A percentile compares a stretch with the other conserved stretches of the same genome.
Evolutionary conservation across 1,139 yeast species (phyloP).

Genomic region (Arxiozyma bovina): DNA sequence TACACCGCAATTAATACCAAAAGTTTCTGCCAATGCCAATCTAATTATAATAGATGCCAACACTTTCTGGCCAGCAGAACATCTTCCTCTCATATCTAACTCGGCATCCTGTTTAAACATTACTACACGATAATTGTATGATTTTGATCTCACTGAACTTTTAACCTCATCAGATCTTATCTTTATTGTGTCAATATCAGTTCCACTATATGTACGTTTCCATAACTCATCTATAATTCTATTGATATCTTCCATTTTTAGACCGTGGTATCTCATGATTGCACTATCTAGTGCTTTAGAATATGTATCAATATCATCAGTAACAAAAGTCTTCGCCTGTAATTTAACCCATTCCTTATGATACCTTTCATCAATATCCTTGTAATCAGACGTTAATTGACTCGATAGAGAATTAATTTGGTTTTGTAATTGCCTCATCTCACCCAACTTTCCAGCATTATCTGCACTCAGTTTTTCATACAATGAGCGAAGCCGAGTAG

Average conservation of each 20-base stretch:
- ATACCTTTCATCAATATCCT: slow-evolving; percentile 54
- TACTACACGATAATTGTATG: slow-evolving; percentile 88
- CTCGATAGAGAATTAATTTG: slow-evolving; percentile 49
- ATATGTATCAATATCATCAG: slow-evolving; percentile 75
- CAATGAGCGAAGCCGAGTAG: slow-evolving; percentile 44
- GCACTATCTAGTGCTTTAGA: slow-evolving; percentile 85
- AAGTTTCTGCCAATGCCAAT: slow-evolving; percentile 88
- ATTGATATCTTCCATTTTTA: slow-evolving; percentile 91
- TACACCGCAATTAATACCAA: slow-evolving; percentile 90
- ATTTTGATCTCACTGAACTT: slow-evolving; percentile 47
- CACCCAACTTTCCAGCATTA: slow-evolving; percentile 76
- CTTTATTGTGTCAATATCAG: slow-evolving; percentile 87
- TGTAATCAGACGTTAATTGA: slow-evolving; percentile 65
- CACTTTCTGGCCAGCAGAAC: slow-evolving; percentile 97
- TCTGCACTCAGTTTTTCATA: slow-evolving; percentile 54
- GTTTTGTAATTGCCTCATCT: slow-evolving; percentile 70
- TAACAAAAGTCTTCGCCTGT: slow-evolving; percentile 70
- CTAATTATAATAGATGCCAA: slow-evolving; percentile 87
- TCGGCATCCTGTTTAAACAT: slow-evolving; percentile 91
- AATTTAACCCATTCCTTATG: slow-evolving; percentile 66
- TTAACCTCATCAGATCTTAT: slow-evolving; percentile 71
- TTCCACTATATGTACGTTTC: slow-evolving; percentile 90
- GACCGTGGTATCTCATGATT: slow-evolving; percentile 83
- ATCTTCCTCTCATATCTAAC: slow-evolving; percentile 94
- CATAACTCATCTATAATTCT: slow-evolving; percentile 81